Conservation (phyloP, 257 asterid species). For the Capsicum pubescens region DNA sequence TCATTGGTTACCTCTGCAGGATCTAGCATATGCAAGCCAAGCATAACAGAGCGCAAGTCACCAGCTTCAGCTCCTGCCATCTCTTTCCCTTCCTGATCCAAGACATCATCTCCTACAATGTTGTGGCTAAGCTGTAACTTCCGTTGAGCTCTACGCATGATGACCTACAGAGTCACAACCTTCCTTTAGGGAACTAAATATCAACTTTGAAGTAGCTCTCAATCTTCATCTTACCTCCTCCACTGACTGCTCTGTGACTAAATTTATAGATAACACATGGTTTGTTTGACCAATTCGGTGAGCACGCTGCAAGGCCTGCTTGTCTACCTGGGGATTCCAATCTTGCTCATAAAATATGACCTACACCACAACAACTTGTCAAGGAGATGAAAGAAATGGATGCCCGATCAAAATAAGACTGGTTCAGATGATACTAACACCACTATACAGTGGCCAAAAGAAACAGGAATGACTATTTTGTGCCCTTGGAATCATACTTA, state of each 20-base stretch:
- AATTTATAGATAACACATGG: slow-evolving; percentile 79
- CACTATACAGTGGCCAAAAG: neutral
- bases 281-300: slow-evolving; percentile 93
- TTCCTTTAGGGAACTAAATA: slow-evolving; percentile 25
- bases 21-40: slow-evolving; percentile 81
- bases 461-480: neutral
- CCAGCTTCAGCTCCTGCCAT: slow-evolving; percentile 63
- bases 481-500: neutral
- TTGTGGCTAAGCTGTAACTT: slow-evolving; percentile 84
- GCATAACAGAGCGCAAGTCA: slow-evolving; percentile 75
- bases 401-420: neutral
- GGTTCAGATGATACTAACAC: neutral
- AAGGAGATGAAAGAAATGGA: slow-evolving; percentile 23
- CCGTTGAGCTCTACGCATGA: slow-evolving; percentile 85
- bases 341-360: slow-evolving; percentile 97
- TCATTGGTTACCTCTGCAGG: slow-evolving; percentile 55
- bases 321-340: slow-evolving; percentile 99
- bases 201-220: slow-evolving; percentile 21
- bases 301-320: slow-evolving; percentile 97
- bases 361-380: slow-evolving; percentile 41
- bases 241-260: slow-evolving; percentile 74
- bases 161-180: slow-evolving; percentile 57
- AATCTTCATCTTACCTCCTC: slow-evolving; percentile 71
- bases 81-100: slow-evolving; percentile 58
- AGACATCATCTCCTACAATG: slow-evolving; percentile 72